phyloP scores from a whole-genome alignment of 768 basidiomycete species.

The Amanita polypyramis region DNA sequence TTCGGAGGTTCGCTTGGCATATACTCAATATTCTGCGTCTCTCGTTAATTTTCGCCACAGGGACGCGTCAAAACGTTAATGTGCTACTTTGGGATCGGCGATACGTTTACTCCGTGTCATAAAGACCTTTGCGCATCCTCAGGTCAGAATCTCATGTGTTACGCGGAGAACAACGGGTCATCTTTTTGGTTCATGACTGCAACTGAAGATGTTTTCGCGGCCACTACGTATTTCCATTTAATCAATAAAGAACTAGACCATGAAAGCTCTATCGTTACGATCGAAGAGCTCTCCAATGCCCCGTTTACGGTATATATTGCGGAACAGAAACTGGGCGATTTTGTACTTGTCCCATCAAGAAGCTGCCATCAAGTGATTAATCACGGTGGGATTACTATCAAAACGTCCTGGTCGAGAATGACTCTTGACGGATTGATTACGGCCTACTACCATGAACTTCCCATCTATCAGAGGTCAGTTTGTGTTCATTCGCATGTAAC shows the following conservation, averaged over 20 bases:
- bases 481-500: not conserved
- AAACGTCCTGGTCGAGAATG: conserved; percentile 85
- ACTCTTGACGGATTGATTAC: conserved; percentile 46
- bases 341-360: conserved; percentile 72
- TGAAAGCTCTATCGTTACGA: conserved; percentile 54
- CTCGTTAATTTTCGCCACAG: conserved; percentile 21
- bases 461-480: conserved; percentile 65
- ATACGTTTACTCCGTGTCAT: conserved; percentile 78
- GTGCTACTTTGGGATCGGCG: conserved; percentile 77
- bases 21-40: not conserved
- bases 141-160: conserved; percentile 83
- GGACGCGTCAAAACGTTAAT: conserved; percentile 65
- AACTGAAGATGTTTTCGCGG: conserved; percentile 41
- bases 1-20: conserved; percentile 28
- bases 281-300: conserved; percentile 54
- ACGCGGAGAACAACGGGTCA: conserved; percentile 59
- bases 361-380: conserved; percentile 84
- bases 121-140: conserved; percentile 80
- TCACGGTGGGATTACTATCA: conserved; percentile 68
- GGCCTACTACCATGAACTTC: conserved; percentile 64
- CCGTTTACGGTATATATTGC: conserved; percentile 62
- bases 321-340: conserved; percentile 66
- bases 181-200: conserved; percentile 86
- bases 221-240: conserved; percentile 47
- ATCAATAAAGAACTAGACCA: conserved; percentile 58